These are phyloP conservation scores for Meripilus lineatus DNA, from an alignment of 1,284 basidiomycete genomes.

Conservation along the genomic window DNA sequence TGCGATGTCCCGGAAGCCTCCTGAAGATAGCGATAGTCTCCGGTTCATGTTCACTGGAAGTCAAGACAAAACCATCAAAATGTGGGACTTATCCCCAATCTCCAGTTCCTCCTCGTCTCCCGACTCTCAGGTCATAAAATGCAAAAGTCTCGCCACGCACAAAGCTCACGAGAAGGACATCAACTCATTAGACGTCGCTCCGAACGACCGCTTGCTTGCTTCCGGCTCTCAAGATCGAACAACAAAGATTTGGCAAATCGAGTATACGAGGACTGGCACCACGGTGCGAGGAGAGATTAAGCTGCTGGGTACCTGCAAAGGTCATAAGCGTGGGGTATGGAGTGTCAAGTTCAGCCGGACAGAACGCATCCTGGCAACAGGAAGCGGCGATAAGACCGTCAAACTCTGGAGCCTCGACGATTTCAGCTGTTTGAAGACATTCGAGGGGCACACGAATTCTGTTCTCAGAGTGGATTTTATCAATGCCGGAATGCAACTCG, in stretches of 20 bases:
- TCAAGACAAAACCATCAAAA: slow-evolving; percentile 96
- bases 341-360: slow-evolving; percentile 81
- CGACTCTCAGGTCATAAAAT: slow-evolving; percentile 36
- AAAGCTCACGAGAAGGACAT: slow-evolving; percentile 99
- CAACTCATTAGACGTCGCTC: slow-evolving; percentile 91
- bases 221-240: slow-evolving; percentile 97
- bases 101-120: slow-evolving; percentile 20
- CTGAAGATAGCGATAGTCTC: slow-evolving; percentile 15
- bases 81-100: slow-evolving; percentile 85
- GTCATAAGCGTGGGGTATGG: slow-evolving; percentile 98
- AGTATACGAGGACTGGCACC: slow-evolving; percentile 43
- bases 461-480: slow-evolving; percentile 93
- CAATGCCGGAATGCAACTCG: slow-evolving; percentile 79
- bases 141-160: slow-evolving; percentile 82
- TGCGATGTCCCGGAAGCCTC: slow-evolving; percentile 61
- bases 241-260: slow-evolving; percentile 85
- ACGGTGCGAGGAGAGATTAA: slow-evolving; percentile 62
- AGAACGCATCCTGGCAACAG: slow-evolving; percentile 87
- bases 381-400: slow-evolving; percentile 92
- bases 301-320: slow-evolving; percentile 86
- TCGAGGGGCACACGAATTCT: slow-evolving; percentile 96
- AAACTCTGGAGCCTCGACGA: slow-evolving; percentile 93
- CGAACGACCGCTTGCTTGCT: slow-evolving; percentile 85
- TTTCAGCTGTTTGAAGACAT: slow-evolving; percentile 89
- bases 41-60: slow-evolving; percentile 89